These are phyloP conservation scores for Aphanoascus verrucosus DNA, from an alignment of 2,329 filamentous ascomycete genomes.

Conservation along the genomic window DNA sequence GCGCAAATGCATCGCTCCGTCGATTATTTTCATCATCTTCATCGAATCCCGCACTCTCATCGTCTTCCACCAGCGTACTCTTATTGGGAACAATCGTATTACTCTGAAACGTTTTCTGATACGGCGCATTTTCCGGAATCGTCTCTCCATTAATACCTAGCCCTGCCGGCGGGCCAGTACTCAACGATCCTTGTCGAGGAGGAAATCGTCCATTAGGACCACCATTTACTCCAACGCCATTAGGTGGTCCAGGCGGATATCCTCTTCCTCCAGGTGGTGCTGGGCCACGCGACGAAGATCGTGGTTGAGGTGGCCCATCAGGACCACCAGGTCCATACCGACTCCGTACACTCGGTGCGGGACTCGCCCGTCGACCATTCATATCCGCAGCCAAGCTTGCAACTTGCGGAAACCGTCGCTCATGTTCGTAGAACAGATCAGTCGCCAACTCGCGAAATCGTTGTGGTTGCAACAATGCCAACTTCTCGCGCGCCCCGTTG, in stretches of 20 bases:
- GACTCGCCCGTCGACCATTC: conserved; percentile 53
- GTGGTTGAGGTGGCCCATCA: conserved; percentile 23
- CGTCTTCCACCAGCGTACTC: conserved; percentile 93
- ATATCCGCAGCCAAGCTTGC: conserved; percentile 49
- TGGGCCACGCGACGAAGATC: conserved; percentile 34
- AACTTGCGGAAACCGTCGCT: conserved; percentile 79
- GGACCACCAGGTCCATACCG: conserved; percentile 40
- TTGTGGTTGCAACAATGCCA: conserved; percentile 76
- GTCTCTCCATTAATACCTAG: conserved; percentile 52
- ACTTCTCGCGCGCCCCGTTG: conserved; percentile 92
- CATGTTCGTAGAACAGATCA: conserved; percentile 91
- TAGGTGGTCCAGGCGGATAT: conserved; percentile 29
- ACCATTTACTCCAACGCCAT: conserved; percentile 8
- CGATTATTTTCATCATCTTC: conserved; percentile 44
- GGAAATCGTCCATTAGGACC: conserved; percentile 27
- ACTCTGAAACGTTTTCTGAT: conserved; percentile 82
- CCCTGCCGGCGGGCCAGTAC: conserved; percentile 32
- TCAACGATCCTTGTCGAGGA: conserved; percentile 33
- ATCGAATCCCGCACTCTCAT: conserved; percentile 57
- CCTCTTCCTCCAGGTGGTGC: conserved; percentile 26
- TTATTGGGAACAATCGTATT: conserved; percentile 98
- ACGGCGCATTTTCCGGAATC: conserved; percentile 49
- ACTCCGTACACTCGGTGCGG: conserved; percentile 50
- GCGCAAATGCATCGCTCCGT: conserved; percentile 53
- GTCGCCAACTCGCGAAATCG: conserved; percentile 87